phyloP scores from a whole-genome alignment of 129 eudicot species.

The Helianthus tuberosus region DNA sequence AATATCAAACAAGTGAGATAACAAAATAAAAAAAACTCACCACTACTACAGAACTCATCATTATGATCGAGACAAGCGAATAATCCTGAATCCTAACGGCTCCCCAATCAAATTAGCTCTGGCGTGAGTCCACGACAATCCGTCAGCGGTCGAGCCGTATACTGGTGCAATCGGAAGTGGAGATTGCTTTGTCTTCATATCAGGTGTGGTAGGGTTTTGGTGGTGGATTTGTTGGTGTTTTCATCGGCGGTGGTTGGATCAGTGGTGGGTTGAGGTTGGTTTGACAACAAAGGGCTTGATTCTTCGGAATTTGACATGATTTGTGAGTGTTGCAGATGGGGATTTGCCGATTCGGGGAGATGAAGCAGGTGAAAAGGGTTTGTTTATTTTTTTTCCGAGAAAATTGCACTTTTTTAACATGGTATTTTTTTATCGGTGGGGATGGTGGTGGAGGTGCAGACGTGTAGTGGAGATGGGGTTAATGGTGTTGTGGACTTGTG shows the following conservation, averaged over 20 bases:
- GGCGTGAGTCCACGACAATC: conserved; percentile 55
- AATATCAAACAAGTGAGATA: background rate
- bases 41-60: conserved; percentile 91
- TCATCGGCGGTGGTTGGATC: conserved; percentile 1
- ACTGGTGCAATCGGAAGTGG: conserved; percentile 26
- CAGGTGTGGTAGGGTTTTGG: conserved; percentile 27
- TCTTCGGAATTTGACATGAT: conserved; percentile 69
- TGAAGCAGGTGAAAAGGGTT: conserved; percentile 20
- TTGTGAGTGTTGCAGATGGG: conserved; percentile 4
- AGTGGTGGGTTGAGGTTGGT: conserved; percentile 22
- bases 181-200: conserved; percentile 25
- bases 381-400: too few relatives aligned
- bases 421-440: too few relatives aligned
- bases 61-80: conserved; percentile 72
- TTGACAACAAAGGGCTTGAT: conserved; percentile 69
- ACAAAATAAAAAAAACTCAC: conserved; percentile 47
- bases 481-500: too few relatives aligned
- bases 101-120: conserved; percentile 51
- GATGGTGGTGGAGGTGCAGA: too few relatives aligned
- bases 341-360: background rate
- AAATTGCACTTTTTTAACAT: too few relatives aligned
- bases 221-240: conserved; percentile 27
- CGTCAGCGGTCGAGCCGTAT: conserved; percentile 83
- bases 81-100: conserved; percentile 63
- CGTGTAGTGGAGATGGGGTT: too few relatives aligned